Percentiles rank a stretch among this genome's conserved stretches.
These are phyloP conservation scores for Alternaria consortialis DNA, from an alignment of 2,329 filamentous ascomycete genomes.

Conservation along the genomic window DNA sequence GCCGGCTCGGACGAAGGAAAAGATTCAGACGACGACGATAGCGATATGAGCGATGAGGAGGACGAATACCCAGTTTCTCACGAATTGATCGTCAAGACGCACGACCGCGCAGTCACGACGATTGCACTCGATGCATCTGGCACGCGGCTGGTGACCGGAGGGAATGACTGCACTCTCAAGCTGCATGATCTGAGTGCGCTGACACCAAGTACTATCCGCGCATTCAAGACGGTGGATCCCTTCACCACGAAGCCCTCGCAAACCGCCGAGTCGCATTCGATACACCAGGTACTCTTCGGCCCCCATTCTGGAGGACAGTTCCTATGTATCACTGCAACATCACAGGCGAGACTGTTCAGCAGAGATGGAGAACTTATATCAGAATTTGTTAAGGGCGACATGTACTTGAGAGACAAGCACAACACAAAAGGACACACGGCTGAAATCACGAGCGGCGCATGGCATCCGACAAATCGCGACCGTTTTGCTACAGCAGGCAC, in stretches of 20 bases:
- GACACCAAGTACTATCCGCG: slow-evolving; percentile 91
- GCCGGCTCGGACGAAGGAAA: slow-evolving; percentile 42
- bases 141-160: slow-evolving; percentile 85
- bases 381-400: slow-evolving; percentile 96
- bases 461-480: slow-evolving; percentile 88
- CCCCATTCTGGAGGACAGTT: slow-evolving; percentile 80
- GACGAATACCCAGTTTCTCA: slow-evolving; percentile 94
- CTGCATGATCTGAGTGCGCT: slow-evolving; percentile 95
- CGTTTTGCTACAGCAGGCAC: slow-evolving; percentile 90
- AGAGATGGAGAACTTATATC: slow-evolving; percentile 86
- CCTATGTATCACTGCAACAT: slow-evolving; percentile 86
- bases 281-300: slow-evolving; percentile 89
- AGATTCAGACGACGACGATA: slow-evolving; percentile 58
- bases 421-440: slow-evolving; percentile 97
- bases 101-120: slow-evolving; percentile 86
- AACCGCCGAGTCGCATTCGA: slow-evolving; percentile 82
- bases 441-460: slow-evolving; percentile 86
- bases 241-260: slow-evolving; percentile 76
- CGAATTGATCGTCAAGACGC: slow-evolving; percentile 90
- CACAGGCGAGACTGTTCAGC: slow-evolving; percentile 88
- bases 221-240: slow-evolving; percentile 92
- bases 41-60: slow-evolving; percentile 72
- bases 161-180: slow-evolving; percentile 89
- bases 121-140: slow-evolving; percentile 86
- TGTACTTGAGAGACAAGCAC: slow-evolving; percentile 97